Conservation (phyloP, 129 eudicot genomes). For the Apium graveolens region DNA sequence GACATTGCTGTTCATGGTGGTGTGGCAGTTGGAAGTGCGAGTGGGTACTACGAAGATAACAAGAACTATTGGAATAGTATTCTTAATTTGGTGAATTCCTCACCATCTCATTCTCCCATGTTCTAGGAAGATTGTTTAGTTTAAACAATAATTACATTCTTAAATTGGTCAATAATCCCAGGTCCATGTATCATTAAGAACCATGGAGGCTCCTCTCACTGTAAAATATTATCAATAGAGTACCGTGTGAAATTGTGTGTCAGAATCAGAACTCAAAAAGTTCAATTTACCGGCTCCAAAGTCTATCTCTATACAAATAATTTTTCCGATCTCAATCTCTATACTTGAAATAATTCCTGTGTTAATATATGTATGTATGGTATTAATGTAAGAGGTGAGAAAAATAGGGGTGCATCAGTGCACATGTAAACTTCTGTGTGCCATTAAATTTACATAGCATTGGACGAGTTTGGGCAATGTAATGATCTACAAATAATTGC, state of each 20-base stretch:
- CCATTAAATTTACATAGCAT: not conserved
- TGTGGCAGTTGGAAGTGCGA: constrained; percentile 10
- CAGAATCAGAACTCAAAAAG: no score
- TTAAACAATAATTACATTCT: not conserved
- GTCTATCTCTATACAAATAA: no score
- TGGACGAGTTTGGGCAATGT: not conserved
- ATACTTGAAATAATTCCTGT: no score
- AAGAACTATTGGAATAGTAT: constrained; percentile 72
- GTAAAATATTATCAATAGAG: not conserved
- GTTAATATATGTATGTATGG: no score
- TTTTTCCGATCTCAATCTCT: no score
- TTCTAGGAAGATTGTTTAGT: constrained; percentile 20
- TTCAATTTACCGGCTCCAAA: no score
- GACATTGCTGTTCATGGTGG: constrained; percentile 16
- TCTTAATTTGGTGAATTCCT: constrained; percentile 55
- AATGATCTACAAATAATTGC: not conserved
- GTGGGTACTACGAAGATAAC: constrained; percentile 34
- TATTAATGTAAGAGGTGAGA: no score
- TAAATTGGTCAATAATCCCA: not conserved
- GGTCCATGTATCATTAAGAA: not conserved
- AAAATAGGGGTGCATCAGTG: no score
- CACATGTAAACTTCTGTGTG: no score
- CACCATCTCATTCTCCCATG: constrained; percentile 48
- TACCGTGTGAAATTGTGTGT: not conserved
- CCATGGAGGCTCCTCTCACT: not conserved